These are phyloP conservation scores for Aleurites moluccanus DNA, from an alignment of 441 rosid species.

Conservation along the genomic window DNA sequence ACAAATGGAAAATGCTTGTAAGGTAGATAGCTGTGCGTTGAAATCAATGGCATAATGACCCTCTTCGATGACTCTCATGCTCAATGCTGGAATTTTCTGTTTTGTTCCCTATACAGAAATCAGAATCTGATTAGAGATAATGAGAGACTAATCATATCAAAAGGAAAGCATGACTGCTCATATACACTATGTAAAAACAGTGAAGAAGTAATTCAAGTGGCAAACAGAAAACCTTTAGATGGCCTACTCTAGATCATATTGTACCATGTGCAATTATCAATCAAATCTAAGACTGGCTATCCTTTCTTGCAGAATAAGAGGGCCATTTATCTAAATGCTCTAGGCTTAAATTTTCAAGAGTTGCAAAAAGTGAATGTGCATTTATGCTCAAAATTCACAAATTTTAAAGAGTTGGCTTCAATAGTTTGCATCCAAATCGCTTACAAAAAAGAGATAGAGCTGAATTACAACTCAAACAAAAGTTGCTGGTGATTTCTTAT, in stretches of 20 bases:
- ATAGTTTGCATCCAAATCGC: background rate
- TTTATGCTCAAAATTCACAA: background rate
- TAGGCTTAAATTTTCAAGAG: background rate
- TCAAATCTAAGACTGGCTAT: background rate
- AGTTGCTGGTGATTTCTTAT: background rate
- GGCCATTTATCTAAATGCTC: background rate
- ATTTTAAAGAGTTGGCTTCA: background rate
- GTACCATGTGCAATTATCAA: background rate
- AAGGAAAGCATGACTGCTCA: background rate
- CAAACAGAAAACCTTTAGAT: background rate
- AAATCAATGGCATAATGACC: constrained; percentile 81
- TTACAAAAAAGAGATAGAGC: background rate
- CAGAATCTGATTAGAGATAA: constrained; percentile 15
- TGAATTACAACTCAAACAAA: background rate
- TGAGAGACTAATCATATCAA: background rate
- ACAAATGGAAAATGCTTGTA: constrained; percentile 93
- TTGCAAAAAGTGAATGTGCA: background rate
- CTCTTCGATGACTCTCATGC: constrained; percentile 56
- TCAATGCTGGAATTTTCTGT: constrained; percentile 60
- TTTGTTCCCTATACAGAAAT: constrained; percentile 55
- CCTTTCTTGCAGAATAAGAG: background rate
- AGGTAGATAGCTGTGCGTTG: constrained; percentile 75
- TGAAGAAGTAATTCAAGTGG: background rate
- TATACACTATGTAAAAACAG: background rate
- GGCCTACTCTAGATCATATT: background rate